These are phyloP conservation scores for Tinospora cordifolia DNA, from an alignment of 164 flowering plant species.

Conservation along the genomic window DNA sequence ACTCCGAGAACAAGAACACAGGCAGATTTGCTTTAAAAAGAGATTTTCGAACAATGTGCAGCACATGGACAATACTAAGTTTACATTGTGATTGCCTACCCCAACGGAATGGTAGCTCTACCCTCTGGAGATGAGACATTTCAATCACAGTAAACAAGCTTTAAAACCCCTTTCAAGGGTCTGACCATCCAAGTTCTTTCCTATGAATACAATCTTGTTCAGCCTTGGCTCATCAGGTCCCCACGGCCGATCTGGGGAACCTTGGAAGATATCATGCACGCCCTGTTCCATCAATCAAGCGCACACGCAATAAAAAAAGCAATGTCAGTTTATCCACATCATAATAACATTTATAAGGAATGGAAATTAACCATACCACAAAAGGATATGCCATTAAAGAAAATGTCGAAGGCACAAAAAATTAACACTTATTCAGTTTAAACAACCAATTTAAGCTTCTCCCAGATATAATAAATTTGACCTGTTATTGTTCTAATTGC, in stretches of 20 bases:
- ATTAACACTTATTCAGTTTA: too few relatives aligned
- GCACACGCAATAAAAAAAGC: not conserved
- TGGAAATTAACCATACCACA: too few relatives aligned
- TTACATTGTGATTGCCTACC: not conserved
- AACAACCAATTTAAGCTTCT: too few relatives aligned
- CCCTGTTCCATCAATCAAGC: conserved; percentile 46
- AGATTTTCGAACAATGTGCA: not conserved
- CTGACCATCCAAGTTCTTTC: conserved; percentile 68
- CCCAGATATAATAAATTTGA: too few relatives aligned
- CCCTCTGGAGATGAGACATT: not conserved
- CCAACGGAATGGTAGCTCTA: not conserved
- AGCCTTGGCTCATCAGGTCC: conserved; percentile 65
- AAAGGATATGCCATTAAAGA: too few relatives aligned
- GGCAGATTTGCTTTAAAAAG: not conserved
- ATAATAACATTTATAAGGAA: not conserved
- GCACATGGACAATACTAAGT: not conserved
- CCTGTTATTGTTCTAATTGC: too few relatives aligned
- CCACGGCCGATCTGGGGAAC: conserved; percentile 91
- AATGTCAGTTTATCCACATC: not conserved
- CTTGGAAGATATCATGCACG: conserved; percentile 97
- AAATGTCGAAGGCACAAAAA: too few relatives aligned
- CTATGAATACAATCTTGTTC: conserved; percentile 94
- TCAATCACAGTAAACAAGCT: conserved; percentile 52
- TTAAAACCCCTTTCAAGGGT: conserved; percentile 87
- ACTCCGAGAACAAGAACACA: not conserved